These are phyloP conservation scores for Fragaria nilgerrensis DNA, from an alignment of 306 rosid genomes.

Conservation along the genomic window DNA sequence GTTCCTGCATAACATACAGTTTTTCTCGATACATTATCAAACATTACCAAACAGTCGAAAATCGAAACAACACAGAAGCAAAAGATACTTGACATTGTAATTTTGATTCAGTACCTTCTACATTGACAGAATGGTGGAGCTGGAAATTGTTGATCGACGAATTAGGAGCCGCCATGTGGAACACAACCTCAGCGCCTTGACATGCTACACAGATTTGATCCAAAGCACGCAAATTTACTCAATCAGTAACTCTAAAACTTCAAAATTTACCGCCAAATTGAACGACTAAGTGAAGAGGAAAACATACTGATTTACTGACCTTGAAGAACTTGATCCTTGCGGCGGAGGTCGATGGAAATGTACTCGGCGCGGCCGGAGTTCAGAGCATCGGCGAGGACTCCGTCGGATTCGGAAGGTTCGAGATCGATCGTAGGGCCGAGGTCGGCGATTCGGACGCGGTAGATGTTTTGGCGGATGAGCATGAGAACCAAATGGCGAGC, in stretches of 20 bases:
- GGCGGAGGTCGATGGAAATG: conserved; percentile 67
- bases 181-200: conserved; percentile 83
- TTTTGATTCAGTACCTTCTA: conserved; percentile 51
- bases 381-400: conserved; percentile 67
- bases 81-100: neutral
- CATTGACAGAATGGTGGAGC: conserved; percentile 87
- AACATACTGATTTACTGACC: conserved; percentile 23
- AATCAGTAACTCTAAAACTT: neutral
- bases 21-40: no score
- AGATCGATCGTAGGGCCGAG: conserved; percentile 59
- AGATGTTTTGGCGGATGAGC: conserved; percentile 49
- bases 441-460: conserved; percentile 75
- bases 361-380: conserved; percentile 74
- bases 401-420: conserved; percentile 56
- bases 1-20: conserved; percentile 51
- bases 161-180: conserved; percentile 97
- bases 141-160: conserved; percentile 76
- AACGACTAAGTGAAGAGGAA: neutral
- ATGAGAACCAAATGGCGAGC: conserved; percentile 87
- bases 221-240: neutral
- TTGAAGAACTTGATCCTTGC: conserved; percentile 61
- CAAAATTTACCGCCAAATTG: neutral
- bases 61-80: neutral
- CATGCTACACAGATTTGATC: conserved; percentile 46
- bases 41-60: conserved; percentile 1